These are phyloP conservation scores for Sugiyamaella neomexicana DNA, from an alignment of 1,139 yeast genomes.

Conservation along the genomic window DNA sequence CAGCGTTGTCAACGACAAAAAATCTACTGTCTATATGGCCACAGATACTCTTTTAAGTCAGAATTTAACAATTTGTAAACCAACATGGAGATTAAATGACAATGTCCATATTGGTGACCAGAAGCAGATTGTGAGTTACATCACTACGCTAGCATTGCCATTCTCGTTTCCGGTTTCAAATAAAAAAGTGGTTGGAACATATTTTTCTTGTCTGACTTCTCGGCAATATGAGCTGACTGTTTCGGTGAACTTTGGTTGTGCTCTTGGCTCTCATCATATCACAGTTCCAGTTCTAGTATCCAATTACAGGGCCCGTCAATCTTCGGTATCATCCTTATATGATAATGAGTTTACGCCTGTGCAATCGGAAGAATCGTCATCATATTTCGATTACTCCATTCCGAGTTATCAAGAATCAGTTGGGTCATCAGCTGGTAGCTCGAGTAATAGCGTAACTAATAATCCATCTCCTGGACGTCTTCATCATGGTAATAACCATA, in stretches of 20 bases:
- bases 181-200: conserved; percentile 29
- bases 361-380: conserved; percentile 1
- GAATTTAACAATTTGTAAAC: conserved; percentile 20
- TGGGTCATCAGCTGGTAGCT: conserved; percentile 9
- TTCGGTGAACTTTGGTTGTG: conserved; percentile 21
- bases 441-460: not conserved
- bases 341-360: not conserved
- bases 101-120: not conserved
- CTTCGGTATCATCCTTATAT: conserved; percentile 1
- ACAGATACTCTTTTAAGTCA: conserved; percentile 16
- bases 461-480: not conserved
- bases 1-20: not conserved
- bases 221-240: conserved; percentile 31
- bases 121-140: not conserved
- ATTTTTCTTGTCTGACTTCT: conserved; percentile 32
- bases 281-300: conserved; percentile 21
- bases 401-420: conserved; percentile 15
- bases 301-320: conserved; percentile 8
- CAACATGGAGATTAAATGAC: conserved; percentile 16
- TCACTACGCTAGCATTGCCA: conserved; percentile 20
- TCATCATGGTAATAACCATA: not conserved
- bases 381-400: conserved; percentile 2
- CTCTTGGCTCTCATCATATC: conserved; percentile 6
- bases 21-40: conserved; percentile 1
- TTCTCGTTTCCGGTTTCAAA: conserved; percentile 21